Evolutionary conservation across 176 grass and related monocot genomes (phyloP).

Genomic region (Luzula sylvatica): DNA sequence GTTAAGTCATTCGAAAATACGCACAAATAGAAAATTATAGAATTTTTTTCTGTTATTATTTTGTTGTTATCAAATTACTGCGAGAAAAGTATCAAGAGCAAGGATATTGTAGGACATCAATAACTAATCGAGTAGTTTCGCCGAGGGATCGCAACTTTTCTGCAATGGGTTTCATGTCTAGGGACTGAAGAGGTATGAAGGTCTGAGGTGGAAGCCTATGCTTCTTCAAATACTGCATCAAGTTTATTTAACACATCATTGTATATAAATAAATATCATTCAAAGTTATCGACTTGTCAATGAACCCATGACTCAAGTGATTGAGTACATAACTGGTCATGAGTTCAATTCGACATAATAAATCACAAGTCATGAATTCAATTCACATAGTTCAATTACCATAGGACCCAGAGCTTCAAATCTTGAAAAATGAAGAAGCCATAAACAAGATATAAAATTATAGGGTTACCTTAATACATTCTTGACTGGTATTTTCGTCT

Average conservation of each 20-base stretch:
- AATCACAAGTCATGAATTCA: too few relatives aligned
- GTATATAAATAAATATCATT: too few relatives aligned
- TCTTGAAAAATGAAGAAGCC: too few relatives aligned
- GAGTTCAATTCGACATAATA: too few relatives aligned
- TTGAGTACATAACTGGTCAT: too few relatives aligned
- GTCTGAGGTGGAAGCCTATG: conserved; percentile 93
- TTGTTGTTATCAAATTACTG: not conserved
- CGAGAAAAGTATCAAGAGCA: not conserved
- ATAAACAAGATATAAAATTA: too few relatives aligned
- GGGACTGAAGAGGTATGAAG: conserved; percentile 90
- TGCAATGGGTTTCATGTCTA: conserved; percentile 74
- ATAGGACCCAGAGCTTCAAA: too few relatives aligned
- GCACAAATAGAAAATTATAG: conserved; percentile 11
- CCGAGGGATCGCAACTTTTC: conserved; percentile 86
- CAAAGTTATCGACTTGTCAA: too few relatives aligned
- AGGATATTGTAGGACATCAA: conserved; percentile 99
- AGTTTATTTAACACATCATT: too few relatives aligned
- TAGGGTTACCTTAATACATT: conserved; percentile 2
- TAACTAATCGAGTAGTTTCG: conserved; percentile 70
- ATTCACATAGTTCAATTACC: too few relatives aligned
- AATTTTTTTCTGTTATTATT: not conserved
- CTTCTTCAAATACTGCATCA: conserved; percentile 93
- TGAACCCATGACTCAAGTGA: too few relatives aligned
- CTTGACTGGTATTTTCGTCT: conserved; percentile 96
- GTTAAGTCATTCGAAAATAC: conserved; percentile 84